phyloP scores from a whole-genome alignment of 352 stramenopile species.

The Phytophthora meadii region DNA sequence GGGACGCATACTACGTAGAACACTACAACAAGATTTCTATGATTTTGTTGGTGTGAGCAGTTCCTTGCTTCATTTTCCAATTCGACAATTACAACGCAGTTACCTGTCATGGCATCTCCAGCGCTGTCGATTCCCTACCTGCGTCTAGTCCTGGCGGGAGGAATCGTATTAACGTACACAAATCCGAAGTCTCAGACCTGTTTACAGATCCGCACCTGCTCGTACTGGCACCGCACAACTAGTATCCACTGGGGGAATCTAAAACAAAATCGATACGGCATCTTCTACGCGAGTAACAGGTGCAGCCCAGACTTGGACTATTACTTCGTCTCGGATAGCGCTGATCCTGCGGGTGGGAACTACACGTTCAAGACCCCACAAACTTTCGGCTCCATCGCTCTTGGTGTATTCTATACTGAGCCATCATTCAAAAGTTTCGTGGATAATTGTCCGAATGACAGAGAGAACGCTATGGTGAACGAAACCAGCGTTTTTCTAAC shows the following conservation, averaged over 20 bases:
- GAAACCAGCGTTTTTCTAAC: not conserved
- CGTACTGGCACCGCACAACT: constrained; percentile 3
- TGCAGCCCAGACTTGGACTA: constrained; percentile 1
- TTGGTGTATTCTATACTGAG: not conserved
- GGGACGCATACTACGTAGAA: too few relatives aligned
- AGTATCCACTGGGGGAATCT: constrained; percentile 13
- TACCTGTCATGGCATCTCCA: not conserved
- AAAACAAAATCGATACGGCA: constrained; percentile 1
- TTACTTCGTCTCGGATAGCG: constrained; percentile 14
- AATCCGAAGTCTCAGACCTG: constrained; percentile 8
- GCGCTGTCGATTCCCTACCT: constrained; percentile 5
- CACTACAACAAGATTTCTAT: too few relatives aligned
- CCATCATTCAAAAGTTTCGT: constrained; percentile 3
- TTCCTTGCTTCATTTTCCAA: not conserved
- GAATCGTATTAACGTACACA: constrained; percentile 3
- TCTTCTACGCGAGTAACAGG: constrained; percentile 16
- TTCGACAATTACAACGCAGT: not conserved
- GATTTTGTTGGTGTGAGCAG: too few relatives aligned
- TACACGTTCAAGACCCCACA: constrained; percentile 7
- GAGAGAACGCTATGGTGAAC: not conserved
- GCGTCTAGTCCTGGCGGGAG: not conserved
- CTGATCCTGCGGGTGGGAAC: not conserved
- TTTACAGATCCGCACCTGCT: constrained; percentile 18
- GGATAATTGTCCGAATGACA: constrained; percentile 12
- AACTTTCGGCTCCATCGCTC: constrained; percentile 9